A percentile compares a stretch with the other conserved stretches of the same genome.
These are phyloP conservation scores for Hypoxylon rickii DNA, from an alignment of 495 filamentous ascomycete species.

Conservation along the genomic window DNA sequence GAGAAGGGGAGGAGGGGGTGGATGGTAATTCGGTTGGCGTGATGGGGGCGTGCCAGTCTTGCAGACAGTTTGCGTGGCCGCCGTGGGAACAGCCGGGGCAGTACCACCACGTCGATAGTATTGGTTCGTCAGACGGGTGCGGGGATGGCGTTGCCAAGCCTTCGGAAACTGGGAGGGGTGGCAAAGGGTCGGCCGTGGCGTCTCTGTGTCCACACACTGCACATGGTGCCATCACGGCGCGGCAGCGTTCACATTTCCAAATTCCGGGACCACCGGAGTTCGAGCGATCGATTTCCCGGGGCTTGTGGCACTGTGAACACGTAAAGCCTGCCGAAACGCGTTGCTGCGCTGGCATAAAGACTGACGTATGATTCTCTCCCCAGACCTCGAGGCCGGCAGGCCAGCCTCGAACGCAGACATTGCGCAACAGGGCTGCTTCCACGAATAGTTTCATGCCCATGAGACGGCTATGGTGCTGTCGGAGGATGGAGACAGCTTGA, in stretches of 20 bases:
- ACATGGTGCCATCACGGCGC: slow-evolving; percentile 48
- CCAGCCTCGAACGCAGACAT: slow-evolving; percentile 61
- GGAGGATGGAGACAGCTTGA: slow-evolving; percentile 59
- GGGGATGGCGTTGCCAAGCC: slow-evolving; percentile 42
- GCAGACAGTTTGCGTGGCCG: slow-evolving; percentile 71
- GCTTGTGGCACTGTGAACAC: slow-evolving; percentile 57
- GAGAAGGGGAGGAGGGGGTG: not conserved
- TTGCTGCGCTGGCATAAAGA: slow-evolving; percentile 61
- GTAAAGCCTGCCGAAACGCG: slow-evolving; percentile 50
- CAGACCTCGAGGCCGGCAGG: slow-evolving; percentile 46
- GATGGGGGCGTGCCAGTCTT: slow-evolving; percentile 63
- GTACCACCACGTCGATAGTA: slow-evolving; percentile 63
- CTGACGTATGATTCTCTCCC: slow-evolving; percentile 58
- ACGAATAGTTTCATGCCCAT: slow-evolving; percentile 65
- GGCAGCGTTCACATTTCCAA: slow-evolving; percentile 56
- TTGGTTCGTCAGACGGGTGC: slow-evolving; percentile 27
- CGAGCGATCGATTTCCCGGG: slow-evolving; percentile 54
- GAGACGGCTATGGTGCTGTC: slow-evolving; percentile 68
- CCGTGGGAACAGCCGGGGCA: slow-evolving; percentile 78
- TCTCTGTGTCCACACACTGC: slow-evolving; percentile 51
- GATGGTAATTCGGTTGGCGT: slow-evolving; percentile 15
- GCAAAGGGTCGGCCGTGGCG: slow-evolving; percentile 24
- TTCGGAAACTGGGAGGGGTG: slow-evolving; percentile 18
- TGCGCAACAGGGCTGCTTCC: slow-evolving; percentile 70
- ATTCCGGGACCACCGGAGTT: slow-evolving; percentile 33